Evolutionary conservation across 331 rosid genomes (phyloP).

Genomic region (Dryas integrifolia): DNA sequence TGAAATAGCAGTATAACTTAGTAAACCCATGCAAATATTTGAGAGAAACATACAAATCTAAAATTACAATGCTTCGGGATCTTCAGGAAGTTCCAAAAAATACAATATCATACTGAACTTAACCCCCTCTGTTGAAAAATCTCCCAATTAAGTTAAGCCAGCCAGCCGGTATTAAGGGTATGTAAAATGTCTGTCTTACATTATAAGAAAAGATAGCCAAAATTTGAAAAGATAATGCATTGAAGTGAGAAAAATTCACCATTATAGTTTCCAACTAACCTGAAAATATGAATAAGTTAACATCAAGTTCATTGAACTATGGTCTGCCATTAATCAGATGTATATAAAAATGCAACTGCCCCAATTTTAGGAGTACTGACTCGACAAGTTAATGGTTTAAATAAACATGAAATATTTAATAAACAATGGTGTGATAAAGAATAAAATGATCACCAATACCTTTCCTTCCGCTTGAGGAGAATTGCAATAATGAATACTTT

Average conservation of each 20-base stretch:
- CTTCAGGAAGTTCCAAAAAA: neutral
- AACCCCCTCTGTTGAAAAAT: neutral
- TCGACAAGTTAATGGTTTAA: neutral
- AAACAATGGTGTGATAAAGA: neutral
- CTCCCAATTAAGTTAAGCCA: neutral
- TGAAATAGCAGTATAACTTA: conserved; percentile 20
- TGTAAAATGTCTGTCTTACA: neutral
- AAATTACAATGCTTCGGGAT: neutral
- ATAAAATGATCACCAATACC: conserved; percentile 39
- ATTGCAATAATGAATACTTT: conserved; percentile 82
- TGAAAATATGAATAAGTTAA: neutral
- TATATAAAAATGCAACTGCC: too few species aligned
- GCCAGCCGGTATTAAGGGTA: neutral
- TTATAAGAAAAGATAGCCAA: too few species aligned
- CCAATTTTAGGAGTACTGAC: neutral
- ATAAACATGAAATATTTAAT: neutral
- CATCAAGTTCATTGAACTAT: neutral
- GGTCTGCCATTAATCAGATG: neutral
- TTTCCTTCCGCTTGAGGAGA: conserved; percentile 80
- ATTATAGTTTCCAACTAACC: neutral
- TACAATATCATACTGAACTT: neutral
- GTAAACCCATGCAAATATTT: neutral
- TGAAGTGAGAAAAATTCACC: too few species aligned
- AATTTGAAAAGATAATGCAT: too few species aligned
- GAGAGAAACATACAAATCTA: neutral